Percentiles rank a stretch among this genome's conserved stretches.
These are phyloP conservation scores for Lachancea cidri DNA, from an alignment of 805 yeast species.

Conservation along the genomic window DNA sequence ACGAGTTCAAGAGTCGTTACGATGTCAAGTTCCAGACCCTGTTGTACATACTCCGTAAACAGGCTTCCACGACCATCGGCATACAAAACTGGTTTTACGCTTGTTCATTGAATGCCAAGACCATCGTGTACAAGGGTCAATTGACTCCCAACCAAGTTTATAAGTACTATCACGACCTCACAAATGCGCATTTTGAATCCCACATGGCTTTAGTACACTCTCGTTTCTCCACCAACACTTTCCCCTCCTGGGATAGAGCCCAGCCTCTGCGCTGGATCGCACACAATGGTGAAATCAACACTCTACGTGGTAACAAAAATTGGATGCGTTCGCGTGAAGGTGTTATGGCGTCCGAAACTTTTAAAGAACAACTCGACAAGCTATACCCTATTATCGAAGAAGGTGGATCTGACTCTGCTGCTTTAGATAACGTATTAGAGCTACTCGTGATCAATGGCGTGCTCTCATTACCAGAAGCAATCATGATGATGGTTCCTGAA, in stretches of 20 bases:
- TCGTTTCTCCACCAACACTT: constrained; percentile 94
- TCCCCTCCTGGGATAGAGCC: constrained; percentile 99
- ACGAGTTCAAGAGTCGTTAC: constrained; percentile 50
- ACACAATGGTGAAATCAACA: constrained; percentile 97
- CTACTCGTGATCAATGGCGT: constrained; percentile 88
- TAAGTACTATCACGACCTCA: constrained; percentile 88
- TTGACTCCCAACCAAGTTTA: constrained; percentile 95
- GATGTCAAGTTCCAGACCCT: constrained; percentile 73
- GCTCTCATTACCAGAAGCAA: constrained; percentile 89
- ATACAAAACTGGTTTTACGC: constrained; percentile 96
- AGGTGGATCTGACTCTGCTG: constrained; percentile 98
- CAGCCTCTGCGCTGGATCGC: constrained; percentile 97
- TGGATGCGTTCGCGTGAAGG: constrained; percentile 99
- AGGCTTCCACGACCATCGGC: constrained; percentile 85
- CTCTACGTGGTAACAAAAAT: constrained; percentile 94
- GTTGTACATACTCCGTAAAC: constrained; percentile 81
- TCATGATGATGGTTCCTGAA: constrained; percentile 95
- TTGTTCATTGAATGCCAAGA: constrained; percentile 81
- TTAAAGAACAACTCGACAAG: constrained; percentile 87
- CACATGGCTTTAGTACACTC: constrained; percentile 97
- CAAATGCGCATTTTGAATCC: constrained; percentile 86
- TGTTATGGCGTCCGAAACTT: constrained; percentile 80
- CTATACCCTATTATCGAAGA: constrained; percentile 94
- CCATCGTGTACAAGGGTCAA: constrained; percentile 96
- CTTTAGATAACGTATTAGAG: constrained; percentile 93